phyloP scores from a whole-genome alignment of 257 asterid species.

The Nicotiana tomentosiformis region DNA sequence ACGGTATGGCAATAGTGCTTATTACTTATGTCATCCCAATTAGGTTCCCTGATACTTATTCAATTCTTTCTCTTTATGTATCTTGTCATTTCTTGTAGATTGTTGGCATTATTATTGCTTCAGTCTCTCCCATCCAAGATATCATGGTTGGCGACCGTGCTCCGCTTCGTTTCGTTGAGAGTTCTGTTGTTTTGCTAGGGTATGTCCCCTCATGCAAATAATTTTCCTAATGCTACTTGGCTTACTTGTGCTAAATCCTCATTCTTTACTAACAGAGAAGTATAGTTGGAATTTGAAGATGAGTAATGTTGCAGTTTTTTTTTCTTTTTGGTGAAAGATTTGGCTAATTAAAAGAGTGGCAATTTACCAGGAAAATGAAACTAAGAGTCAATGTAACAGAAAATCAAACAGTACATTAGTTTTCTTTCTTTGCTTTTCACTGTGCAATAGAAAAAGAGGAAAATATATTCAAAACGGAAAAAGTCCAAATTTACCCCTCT shows the following conservation, averaged over 20 bases:
- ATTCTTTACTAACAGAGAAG: no score
- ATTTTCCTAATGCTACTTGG: conserved; percentile 1
- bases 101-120: conserved; percentile 25
- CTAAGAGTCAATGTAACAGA: not conserved
- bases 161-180: conserved; percentile 28
- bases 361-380: no score
- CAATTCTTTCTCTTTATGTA: not conserved
- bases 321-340: no score
- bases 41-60: not conserved
- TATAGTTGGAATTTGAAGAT: no score
- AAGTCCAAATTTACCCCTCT: no score
- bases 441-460: not conserved
- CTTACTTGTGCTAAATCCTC: not conserved
- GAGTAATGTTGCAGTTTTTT: no score
- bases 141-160: conserved; percentile 22
- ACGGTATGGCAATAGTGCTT: conserved; percentile 21
- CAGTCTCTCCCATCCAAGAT: conserved; percentile 22
- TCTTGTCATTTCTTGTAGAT: conserved; percentile 13
- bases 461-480: no score
- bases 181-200: conserved; percentile 27
- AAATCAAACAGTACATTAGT: not conserved
- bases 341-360: no score
- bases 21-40: not conserved
- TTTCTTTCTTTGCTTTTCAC: not conserved
- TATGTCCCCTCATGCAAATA: conserved; percentile 7